Base-by-base conservation (phyloP, 805 yeast genomes). In the Yamadazyma ubonensis region DNA sequence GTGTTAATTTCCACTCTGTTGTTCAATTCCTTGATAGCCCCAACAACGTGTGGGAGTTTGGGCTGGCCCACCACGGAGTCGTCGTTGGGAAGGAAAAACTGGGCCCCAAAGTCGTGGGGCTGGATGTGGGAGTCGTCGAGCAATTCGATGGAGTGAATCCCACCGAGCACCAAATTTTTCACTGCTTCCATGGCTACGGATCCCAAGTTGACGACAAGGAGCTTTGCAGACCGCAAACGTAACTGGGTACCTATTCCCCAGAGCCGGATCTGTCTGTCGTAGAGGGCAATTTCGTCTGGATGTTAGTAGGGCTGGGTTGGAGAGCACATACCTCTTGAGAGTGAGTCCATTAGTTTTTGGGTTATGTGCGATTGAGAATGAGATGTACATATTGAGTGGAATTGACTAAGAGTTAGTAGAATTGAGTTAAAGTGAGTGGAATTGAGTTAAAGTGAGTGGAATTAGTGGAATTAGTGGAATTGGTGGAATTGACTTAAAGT, bases 201-300 rank as follows among this genome's bases (percentile, higher is more conserved):
- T 8, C 90, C 84, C 11, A 88, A 52, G 45, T 85, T 83, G 33
- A 91, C 70, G 30, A 93, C 52, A 32, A 90, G 64, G 4, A 91
- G 71, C 32, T 75, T 75, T 6, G 96, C 82, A 14, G 81, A 76
- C 26, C 93, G 73, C 68, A 91, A 77, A 31, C 79, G 60, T 29
- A 78, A 72, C 59, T 91, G 99, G 3, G 97, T 95, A 22, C 86
- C 95, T 56, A 93, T 70, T 2, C 99, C 99, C 99, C 99, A 91
- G 15, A 91, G 71, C 46, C 99, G 67, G 47, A 91, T 90, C 62
- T 91, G 99, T 43, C 99, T 77, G 61, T 91, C 99, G 57, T 91
- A 91, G 16, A 91, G 73, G 1, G 95, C 96, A 42, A 90, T 79
- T 57, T 90, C 97, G 53, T 89, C 96, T 39, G 20, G 15, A 30